Percentiles rank a stretch among this genome's conserved stretches.
These are phyloP conservation scores for Arthrobotrys sphaeroides DNA, from an alignment of 2,329 filamentous ascomycete species.

Conservation along the genomic window DNA sequence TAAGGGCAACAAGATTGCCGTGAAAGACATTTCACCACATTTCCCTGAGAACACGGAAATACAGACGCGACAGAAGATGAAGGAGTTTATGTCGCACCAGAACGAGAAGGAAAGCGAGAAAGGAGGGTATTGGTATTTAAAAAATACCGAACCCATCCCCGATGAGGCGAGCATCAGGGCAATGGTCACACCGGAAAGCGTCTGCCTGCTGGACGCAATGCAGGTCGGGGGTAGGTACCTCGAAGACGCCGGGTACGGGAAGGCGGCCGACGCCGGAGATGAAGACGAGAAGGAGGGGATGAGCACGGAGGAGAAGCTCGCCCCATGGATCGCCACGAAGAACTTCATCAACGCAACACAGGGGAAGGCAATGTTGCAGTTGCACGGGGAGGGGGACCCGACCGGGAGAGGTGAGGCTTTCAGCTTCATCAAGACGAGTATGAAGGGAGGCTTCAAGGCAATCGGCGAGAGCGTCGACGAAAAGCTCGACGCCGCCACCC, in stretches of 20 bases:
- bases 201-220: conserved; percentile 95
- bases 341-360: conserved; percentile 94
- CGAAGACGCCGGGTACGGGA: conserved; percentile 86
- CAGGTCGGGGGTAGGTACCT: conserved; percentile 92
- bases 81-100: conserved; percentile 91
- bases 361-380: conserved; percentile 94
- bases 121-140: conserved; percentile 83
- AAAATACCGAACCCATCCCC: conserved; percentile 76
- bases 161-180: conserved; percentile 82
- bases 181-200: conserved; percentile 94
- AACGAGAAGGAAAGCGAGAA: conserved; percentile 62
- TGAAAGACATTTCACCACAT: conserved; percentile 88
- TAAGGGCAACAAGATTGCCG: conserved; percentile 74
- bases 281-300: conserved; percentile 63
- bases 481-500: conserved; percentile 58
- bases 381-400: conserved; percentile 94
- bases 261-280: conserved; percentile 66
- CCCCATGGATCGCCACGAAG: conserved; percentile 95
- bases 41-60: conserved; percentile 93
- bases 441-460: conserved; percentile 84
- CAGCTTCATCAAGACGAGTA: conserved; percentile 96
- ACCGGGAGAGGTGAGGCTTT: conserved; percentile 93
- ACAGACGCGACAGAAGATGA: conserved; percentile 94
- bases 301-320: conserved; percentile 76
- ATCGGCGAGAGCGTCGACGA: conserved; percentile 58